A percentile compares a stretch with the other conserved stretches of the same genome.
These are phyloP conservation scores for Diacronema lutheri DNA, from an alignment of 78 protist genomes.

Conservation along the genomic window DNA sequence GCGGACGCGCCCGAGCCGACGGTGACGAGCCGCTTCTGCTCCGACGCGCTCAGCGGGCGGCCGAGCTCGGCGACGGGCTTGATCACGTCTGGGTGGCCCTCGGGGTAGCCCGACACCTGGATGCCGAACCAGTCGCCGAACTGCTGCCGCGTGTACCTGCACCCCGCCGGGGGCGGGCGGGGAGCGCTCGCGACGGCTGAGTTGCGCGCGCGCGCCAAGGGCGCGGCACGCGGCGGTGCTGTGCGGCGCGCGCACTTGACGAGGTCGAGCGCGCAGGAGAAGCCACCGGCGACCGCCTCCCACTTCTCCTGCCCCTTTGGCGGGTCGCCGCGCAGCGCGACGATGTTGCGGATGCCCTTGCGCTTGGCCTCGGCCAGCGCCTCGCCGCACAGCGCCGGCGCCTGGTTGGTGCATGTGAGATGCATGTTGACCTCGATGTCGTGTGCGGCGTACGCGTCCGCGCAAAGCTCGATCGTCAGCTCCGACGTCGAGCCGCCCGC, in stretches of 20 bases:
- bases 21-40: neutral
- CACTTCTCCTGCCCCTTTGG: conserved; percentile 23
- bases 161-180: no score
- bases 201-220: no score
- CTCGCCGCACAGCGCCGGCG: neutral
- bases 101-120: conserved; percentile 18
- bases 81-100: conserved; percentile 20
- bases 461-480: neutral
- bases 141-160: neutral
- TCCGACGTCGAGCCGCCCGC: neutral
- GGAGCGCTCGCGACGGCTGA: no score
- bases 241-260: no score
- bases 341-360: conserved; percentile 3
- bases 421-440: conserved; percentile 15
- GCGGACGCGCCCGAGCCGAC: no score
- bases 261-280: conserved; percentile 23
- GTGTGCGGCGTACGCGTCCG: neutral
- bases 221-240: no score
- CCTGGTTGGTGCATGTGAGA: conserved; percentile 16
- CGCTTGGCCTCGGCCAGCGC: neutral
- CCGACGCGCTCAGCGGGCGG: neutral
- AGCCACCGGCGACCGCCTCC: conserved; percentile 23
- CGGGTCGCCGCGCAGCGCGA: conserved; percentile 27
- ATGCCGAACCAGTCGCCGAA: neutral
- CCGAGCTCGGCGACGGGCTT: neutral